phyloP scores from a whole-genome alignment of 208 protist genomes.

The Leishmania arabica region DNA sequence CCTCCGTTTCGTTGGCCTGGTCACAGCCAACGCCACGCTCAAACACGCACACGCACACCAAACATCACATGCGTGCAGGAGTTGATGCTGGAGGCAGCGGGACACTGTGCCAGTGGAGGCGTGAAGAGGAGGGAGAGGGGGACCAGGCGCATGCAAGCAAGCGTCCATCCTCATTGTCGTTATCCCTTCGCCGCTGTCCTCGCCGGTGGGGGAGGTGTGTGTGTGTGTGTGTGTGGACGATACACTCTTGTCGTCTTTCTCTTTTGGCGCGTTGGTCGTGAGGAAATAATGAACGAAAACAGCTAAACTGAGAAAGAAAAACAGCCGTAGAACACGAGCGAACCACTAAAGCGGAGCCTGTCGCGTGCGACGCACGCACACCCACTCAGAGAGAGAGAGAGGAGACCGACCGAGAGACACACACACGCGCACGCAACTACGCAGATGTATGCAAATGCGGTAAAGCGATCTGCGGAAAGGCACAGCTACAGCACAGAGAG shows the following conservation, averaged over 20 bases:
- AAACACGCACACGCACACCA: background rate
- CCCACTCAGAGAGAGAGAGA: background rate
- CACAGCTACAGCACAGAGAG: background rate
- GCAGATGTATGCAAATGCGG: background rate
- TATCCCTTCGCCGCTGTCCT: background rate
- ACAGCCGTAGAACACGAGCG: background rate
- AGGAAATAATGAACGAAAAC: background rate
- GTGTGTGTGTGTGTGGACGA: no score
- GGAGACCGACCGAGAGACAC: background rate
- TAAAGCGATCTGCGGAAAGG: background rate
- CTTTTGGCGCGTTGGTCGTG: background rate
- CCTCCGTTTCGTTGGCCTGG: background rate
- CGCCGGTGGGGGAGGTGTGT: background rate
- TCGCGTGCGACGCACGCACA: background rate
- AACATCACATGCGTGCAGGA: background rate
- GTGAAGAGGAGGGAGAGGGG: background rate
- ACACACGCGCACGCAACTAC: background rate
- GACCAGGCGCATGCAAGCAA: background rate
- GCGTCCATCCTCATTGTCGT: background rate
- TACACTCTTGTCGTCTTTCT: background rate
- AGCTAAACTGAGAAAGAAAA: slow-evolving; percentile 17
- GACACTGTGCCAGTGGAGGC: background rate
- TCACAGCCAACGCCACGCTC: background rate
- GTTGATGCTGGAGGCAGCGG: background rate
- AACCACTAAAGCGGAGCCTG: background rate